Evolutionary conservation across 108 stramenopile species (phyloP).

Genomic region (Poteriospumella lacustris): DNA sequence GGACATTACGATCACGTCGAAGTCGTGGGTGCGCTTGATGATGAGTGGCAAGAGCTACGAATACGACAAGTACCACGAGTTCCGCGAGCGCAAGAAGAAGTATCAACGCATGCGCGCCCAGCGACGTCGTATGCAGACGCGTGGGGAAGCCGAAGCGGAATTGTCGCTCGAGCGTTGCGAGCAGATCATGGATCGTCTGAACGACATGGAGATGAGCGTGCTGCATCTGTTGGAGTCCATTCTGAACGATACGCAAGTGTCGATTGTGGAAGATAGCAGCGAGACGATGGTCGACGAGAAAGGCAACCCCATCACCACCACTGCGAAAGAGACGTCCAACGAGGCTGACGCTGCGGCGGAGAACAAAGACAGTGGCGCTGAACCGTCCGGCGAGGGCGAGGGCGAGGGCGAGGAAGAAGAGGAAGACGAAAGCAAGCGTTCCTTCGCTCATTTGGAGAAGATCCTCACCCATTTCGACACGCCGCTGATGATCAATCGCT

Average conservation of each 20-base stretch:
- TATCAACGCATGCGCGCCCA: not conserved
- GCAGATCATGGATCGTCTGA: too few relatives aligned
- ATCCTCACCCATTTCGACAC: not conserved
- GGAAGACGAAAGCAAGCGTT: not conserved
- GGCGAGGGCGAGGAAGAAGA: not conserved
- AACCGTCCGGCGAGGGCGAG: not conserved
- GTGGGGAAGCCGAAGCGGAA: too few relatives aligned
- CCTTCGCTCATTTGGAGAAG: not conserved
- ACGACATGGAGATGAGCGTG: too few relatives aligned
- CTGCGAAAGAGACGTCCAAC: too few relatives aligned
- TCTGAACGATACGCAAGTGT: not conserved
- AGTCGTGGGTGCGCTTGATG: not conserved
- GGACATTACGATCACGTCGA: not conserved
- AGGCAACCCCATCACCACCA: too few relatives aligned
- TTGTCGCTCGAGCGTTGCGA: too few relatives aligned
- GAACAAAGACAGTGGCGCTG: not conserved
- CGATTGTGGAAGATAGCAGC: too few relatives aligned
- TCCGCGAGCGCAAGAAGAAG: not conserved
- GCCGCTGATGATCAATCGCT: not conserved
- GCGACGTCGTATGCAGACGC: too few relatives aligned
- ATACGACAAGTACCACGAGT: not conserved
- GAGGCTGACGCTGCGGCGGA: not conserved
- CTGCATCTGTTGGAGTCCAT: not conserved
- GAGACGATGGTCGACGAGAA: too few relatives aligned
- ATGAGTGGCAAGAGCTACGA: not conserved